A percentile compares a stretch with the other conserved stretches of the same genome.
Evolutionary conservation across 2,329 filamentous ascomycete species (phyloP).

Genomic region (Aspergillus sclerotialis): DNA sequence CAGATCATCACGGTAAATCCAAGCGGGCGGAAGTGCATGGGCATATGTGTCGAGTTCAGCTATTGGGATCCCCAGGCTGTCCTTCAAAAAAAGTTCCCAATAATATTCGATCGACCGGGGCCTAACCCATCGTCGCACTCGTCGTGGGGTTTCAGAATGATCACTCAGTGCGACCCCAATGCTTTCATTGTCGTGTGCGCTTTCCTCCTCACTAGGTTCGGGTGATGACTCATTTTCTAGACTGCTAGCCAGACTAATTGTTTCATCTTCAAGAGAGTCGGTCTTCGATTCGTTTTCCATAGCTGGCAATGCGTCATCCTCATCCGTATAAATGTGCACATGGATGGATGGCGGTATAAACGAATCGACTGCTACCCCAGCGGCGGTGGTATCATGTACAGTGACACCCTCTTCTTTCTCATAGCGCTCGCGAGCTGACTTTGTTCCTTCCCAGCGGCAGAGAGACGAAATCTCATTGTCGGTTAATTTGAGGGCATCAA

Average conservation of each 20-base stretch:
- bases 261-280: conserved; percentile 17
- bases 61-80: too few relatives aligned
- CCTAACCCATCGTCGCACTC: conserved; percentile 44
- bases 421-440: conserved; percentile 40
- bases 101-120: conserved; percentile 39
- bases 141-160: conserved; percentile 46
- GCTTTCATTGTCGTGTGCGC: conserved; percentile 43
- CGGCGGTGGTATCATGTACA: conserved; percentile 56
- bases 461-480: conserved; percentile 54
- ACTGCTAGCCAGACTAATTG: conserved; percentile 17
- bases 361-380: too few relatives aligned
- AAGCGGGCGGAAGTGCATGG: too few relatives aligned
- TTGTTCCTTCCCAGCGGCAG: conserved; percentile 53
- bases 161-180: conserved; percentile 47
- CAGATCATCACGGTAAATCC: too few relatives aligned
- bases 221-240: conserved; percentile 14
- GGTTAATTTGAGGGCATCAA: conserved; percentile 54
- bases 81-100: conserved; percentile 55
- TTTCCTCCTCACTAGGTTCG: conserved; percentile 24
- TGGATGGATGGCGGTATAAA: conserved; percentile 23
- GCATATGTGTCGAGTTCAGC: too few relatives aligned
- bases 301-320: conserved; percentile 17
- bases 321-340: conserved; percentile 26
- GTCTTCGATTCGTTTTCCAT: conserved; percentile 15
- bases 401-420: conserved; percentile 51